A percentile compares a stretch with the other conserved stretches of the same genome.
These are phyloP conservation scores for Trichosporon coremiiforme DNA, from an alignment of 1,284 basidiomycete genomes.

Conservation along the genomic window DNA sequence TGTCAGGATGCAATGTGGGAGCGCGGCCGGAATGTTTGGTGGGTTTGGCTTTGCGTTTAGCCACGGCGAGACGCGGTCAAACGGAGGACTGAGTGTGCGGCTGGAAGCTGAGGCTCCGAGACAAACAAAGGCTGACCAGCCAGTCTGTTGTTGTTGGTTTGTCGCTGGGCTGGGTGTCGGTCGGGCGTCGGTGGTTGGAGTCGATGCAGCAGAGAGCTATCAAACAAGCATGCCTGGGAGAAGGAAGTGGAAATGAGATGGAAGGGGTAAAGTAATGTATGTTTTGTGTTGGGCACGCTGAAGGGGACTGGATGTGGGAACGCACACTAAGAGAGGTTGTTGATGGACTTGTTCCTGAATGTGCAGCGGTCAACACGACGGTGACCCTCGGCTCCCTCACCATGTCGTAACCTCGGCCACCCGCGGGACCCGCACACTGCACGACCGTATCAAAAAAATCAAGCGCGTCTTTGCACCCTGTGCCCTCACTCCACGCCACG, in stretches of 20 bases:
- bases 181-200: neutral
- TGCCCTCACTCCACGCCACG: neutral
- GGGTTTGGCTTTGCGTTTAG: neutral
- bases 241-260: neutral
- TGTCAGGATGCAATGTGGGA: neutral
- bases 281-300: neutral
- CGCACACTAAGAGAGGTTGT: slow-evolving; percentile 13
- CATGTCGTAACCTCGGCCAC: slow-evolving; percentile 4
- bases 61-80: neutral
- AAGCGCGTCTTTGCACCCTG: neutral
- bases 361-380: slow-evolving; percentile 6
- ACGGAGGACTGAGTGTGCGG: neutral
- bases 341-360: slow-evolving; percentile 13
- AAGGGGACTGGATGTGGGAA: neutral
- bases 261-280: slow-evolving; percentile 19
- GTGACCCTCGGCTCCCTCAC: neutral
- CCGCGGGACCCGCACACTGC: neutral
- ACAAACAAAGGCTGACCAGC: neutral
- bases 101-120: neutral
- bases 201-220: neutral
- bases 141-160: neutral
- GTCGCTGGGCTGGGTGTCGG: neutral
- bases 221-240: slow-evolving; percentile 7
- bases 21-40: slow-evolving; percentile 14
- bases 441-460: slow-evolving; percentile 19